These are phyloP conservation scores for Phytopythium litorale DNA, from an alignment of 352 stramenopile species.

Conservation along the genomic window DNA sequence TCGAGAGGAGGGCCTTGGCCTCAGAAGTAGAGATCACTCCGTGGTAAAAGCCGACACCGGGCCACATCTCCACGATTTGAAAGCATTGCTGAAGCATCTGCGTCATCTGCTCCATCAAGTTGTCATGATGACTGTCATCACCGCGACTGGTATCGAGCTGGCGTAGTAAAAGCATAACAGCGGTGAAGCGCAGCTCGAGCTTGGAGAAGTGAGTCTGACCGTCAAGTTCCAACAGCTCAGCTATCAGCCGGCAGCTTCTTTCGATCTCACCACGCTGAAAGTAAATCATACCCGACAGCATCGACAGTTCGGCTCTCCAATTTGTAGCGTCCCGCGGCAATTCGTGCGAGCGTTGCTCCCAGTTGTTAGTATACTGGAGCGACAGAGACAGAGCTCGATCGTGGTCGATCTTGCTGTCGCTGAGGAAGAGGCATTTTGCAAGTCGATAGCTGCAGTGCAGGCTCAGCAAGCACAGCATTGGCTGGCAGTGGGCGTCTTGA, in stretches of 20 bases:
- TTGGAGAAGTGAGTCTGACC: slow-evolving; percentile 15
- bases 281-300: slow-evolving; percentile 40
- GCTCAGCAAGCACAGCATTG: not conserved
- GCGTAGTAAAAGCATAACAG: slow-evolving; percentile 23
- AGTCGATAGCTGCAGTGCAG: slow-evolving; percentile 15
- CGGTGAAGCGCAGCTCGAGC: slow-evolving; percentile 34
- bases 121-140: not conserved
- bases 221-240: slow-evolving; percentile 15
- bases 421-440: slow-evolving; percentile 36
- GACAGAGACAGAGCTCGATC: slow-evolving; percentile 15
- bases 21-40: slow-evolving; percentile 22
- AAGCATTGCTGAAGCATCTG: slow-evolving; percentile 35
- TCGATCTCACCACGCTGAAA: slow-evolving; percentile 19
- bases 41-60: slow-evolving; percentile 53
- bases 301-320: slow-evolving; percentile 25
- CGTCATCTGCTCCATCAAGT: slow-evolving; percentile 1
- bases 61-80: slow-evolving; percentile 47
- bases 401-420: slow-evolving; percentile 19
- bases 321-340: not conserved
- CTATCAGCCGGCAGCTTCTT: slow-evolving; percentile 16
- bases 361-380: slow-evolving; percentile 7
- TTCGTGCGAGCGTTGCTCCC: not conserved
- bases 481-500: not conserved
- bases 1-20: slow-evolving; percentile 22
- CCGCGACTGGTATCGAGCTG: not conserved